Percentiles rank a stretch among this genome's conserved stretches.
Conservation (phyloP, 352 stramenopile species). For the Albugo candida region DNA sequence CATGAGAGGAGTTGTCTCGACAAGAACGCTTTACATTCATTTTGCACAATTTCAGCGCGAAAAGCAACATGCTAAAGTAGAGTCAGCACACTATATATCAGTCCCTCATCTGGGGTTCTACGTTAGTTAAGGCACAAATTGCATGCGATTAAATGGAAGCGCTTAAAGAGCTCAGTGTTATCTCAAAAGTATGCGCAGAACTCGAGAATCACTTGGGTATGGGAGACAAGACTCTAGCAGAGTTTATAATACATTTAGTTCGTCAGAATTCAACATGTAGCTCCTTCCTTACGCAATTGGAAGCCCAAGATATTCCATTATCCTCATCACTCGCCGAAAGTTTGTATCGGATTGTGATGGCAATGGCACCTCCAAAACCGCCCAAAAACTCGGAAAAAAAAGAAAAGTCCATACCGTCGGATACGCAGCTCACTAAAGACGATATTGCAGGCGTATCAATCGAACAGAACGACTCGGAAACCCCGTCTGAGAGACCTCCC, state of each 20-base stretch:
- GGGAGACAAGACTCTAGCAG: constrained; percentile 91
- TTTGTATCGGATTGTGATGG: constrained; percentile 61
- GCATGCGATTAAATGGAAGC: constrained; percentile 39
- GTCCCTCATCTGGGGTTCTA: background rate
- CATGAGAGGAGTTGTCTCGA: too few relatives aligned
- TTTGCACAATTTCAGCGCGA: too few relatives aligned
- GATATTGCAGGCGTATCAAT: constrained; percentile 32
- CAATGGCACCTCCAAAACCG: constrained; percentile 39
- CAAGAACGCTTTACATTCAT: too few relatives aligned
- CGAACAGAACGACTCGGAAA: constrained; percentile 9
- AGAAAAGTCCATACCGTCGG: constrained; percentile 26
- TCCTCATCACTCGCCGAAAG: constrained; percentile 44
- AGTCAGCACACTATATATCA: background rate
- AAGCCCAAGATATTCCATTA: constrained; percentile 39
- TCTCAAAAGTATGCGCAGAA: constrained; percentile 78
- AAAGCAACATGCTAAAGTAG: too few relatives aligned
- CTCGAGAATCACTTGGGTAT: constrained; percentile 87
- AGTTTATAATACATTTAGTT: constrained; percentile 90
- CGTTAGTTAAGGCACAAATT: background rate
- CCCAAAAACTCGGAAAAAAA: constrained; percentile 5
- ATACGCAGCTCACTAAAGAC: constrained; percentile 39
- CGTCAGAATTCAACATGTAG: constrained; percentile 43
- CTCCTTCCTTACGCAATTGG: constrained; percentile 35
- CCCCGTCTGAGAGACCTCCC: constrained; percentile 1
- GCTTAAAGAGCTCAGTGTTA: constrained; percentile 72